Evolutionary conservation across 2,329 filamentous ascomycete genomes (phyloP), one percentile per base, ranked within the genome.

Genomic region (Epichloe uncinata): DNA sequence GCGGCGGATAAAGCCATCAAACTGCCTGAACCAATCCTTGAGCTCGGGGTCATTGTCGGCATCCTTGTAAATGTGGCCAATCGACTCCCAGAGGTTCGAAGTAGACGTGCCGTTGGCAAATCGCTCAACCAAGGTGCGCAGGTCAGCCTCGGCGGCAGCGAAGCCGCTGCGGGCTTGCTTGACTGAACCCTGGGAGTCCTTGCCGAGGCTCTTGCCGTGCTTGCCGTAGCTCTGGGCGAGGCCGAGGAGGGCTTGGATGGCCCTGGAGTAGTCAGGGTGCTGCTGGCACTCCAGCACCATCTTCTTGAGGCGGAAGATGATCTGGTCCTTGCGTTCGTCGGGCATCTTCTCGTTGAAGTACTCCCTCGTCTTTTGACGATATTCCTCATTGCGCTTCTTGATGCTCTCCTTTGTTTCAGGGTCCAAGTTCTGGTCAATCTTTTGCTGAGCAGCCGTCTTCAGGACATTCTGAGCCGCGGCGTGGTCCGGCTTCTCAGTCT

Each of bases 271-370:
- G 61, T 98, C 91, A 52, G 87, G 80, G 63, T 97, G 93, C 50
- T 91, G 87, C 70, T 98, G 93, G 60, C 95, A 89, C 69, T 98
- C 93, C 43, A 96, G 82, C 38, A 98, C 73, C 85, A 97, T 95
- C 80, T 97, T 97, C 81, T 81, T 98, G 57, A 98, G 70, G 37
- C 93, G 86, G 78, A 82, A 95, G 60, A 96, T 83, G 50, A 83
- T 84, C 73, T 95, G 89, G 7, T 97, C 89, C 53, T 90, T 88
- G 53, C 93, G 88, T 66, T 97, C 90, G 68, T 91, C 73, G 1
- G 93, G 90, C 69, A 98, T 77, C 75, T 97, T 98, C 61, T 82
- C 78, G 58, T 80, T 76, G 50, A 96, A 71, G 65, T 97, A 97
- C 57, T 86, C 79, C 62, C 77, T 81, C 26, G 84, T 74, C 51